phyloP scores from a whole-genome alignment of 495 filamentous ascomycete genomes.

The Talaromyces thailandensis region DNA sequence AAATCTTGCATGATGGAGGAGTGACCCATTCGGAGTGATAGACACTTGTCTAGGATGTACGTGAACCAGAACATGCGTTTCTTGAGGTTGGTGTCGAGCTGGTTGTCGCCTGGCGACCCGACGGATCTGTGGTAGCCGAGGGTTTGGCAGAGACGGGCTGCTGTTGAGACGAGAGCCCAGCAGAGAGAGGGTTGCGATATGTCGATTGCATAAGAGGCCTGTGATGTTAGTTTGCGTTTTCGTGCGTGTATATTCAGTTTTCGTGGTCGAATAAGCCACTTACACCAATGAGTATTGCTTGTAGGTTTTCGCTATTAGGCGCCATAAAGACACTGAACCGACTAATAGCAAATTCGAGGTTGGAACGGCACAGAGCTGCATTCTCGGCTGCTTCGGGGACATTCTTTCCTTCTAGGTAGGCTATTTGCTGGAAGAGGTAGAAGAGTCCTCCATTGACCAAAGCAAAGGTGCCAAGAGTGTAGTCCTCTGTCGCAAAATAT shows the following conservation, averaged over 20 bases:
- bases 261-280: slow-evolving; percentile 11
- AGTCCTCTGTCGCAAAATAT: slow-evolving; percentile 51
- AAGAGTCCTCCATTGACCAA: slow-evolving; percentile 48
- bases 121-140: slow-evolving; percentile 56
- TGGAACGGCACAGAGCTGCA: slow-evolving; percentile 36
- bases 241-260: no score
- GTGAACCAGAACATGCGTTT: slow-evolving; percentile 51
- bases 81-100: slow-evolving; percentile 23
- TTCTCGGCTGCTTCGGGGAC: slow-evolving; percentile 12
- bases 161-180: slow-evolving; percentile 50
- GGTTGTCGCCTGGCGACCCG: slow-evolving; percentile 28
- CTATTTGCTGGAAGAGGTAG: slow-evolving; percentile 45
- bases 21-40: slow-evolving; percentile 57
- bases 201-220: slow-evolving; percentile 51
- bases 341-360: slow-evolving; percentile 49
- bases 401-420: slow-evolving; percentile 21
- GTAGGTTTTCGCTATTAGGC: slow-evolving; percentile 46
- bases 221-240: neutral
- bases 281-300: slow-evolving; percentile 51
- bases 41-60: slow-evolving; percentile 50
- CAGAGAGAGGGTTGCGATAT: slow-evolving; percentile 54
- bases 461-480: slow-evolving; percentile 45
- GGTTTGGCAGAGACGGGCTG: slow-evolving; percentile 50
- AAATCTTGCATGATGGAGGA: slow-evolving; percentile 53
- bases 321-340: slow-evolving; percentile 51